Base-by-base conservation (phyloP, 805 yeast genomes). In the Saturnispora gosingensis region DNA sequence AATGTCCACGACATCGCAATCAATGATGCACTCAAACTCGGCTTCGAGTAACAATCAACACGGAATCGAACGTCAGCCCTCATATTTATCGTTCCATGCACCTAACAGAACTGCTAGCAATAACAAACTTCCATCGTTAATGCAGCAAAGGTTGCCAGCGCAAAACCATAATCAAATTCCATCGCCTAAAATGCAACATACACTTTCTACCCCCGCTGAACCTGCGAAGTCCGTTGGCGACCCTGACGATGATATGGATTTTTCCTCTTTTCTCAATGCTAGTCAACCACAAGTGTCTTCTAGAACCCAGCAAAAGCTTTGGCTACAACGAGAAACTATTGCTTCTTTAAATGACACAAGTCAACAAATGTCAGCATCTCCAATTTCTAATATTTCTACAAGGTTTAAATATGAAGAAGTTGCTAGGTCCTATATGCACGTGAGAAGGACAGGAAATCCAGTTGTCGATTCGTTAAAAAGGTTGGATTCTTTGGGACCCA, bases 251-350 rank as follows among this genome's bases (percentile, higher is more conserved):
- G 48, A 54, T 16, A 39, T 56, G 30, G 58, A 56, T 35, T 53
- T 60, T 45, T 54, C 56, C 18, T 55, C 60, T 1, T 60, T 40
- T 73, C 71, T 61, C 59, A 76, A 50, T 68, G 67, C 54, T 49
- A 59, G 55, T 57, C 66, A 52, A 54, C 66, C 67, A 0, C 70
- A 69, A 49, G 63, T 70, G 28, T 86, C 82, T 54, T 81, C 87
- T 1, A 73, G 96, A 67, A 86, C 95, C 0, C 96, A 88, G 61
- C 93, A 85, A 61, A 77, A 82, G 55, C 73, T 88, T 48, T 87
- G 95, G 95, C 69, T 88, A 34, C 95, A 85, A 64, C 72, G 91
- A 56, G 91, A 85, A 57, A 64, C 62, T 49, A 53, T 64, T 30
- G 83, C 79, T 59, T 80, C 87, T 2, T 69, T 84, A 42, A 69